A percentile compares a stretch with the other conserved stretches of the same genome.
Conservation (phyloP, 345 rosid species). For the Pistacia atlantica region DNA sequence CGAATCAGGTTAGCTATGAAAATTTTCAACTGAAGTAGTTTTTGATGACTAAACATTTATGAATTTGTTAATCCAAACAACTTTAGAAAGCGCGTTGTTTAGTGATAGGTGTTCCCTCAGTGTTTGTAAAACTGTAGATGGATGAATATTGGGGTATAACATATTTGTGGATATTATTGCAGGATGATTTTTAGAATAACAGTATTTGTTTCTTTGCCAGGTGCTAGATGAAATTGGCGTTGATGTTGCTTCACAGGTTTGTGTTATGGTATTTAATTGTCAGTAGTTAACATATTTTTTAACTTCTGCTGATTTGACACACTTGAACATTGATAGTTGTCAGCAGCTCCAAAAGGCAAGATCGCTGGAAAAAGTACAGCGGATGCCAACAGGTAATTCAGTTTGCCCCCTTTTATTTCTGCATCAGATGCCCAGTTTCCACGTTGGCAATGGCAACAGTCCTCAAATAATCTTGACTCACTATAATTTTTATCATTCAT, state of each 20-base stretch:
- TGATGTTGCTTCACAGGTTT: slow-evolving; percentile 92
- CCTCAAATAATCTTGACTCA: too few relatives aligned
- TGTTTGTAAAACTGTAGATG: not conserved
- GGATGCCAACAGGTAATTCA: slow-evolving; percentile 64
- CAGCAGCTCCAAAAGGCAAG: slow-evolving; percentile 84
- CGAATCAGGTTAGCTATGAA: slow-evolving; percentile 65
- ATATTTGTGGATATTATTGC: not conserved
- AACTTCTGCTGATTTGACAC: slow-evolving; percentile 9
- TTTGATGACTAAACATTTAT: not conserved
- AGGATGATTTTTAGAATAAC: not conserved
- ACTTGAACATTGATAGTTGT: slow-evolving; percentile 48
- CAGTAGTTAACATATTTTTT: slow-evolving; percentile 9
- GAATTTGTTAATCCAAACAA: slow-evolving; percentile 1
- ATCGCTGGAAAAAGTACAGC: slow-evolving; percentile 66
- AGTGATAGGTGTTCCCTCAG: too few relatives aligned
- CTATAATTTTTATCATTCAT: not conserved
- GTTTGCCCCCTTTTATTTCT: not conserved
- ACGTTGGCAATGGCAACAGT: too few relatives aligned
- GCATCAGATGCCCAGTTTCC: not conserved
- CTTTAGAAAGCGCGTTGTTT: not conserved
- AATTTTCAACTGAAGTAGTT: not conserved
- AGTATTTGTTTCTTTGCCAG: slow-evolving; percentile 37
- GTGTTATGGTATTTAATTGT: slow-evolving; percentile 19
- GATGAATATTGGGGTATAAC: not conserved
- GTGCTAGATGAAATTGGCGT: slow-evolving; percentile 97